Evolutionary conservation across 129 eudicot species (phyloP), one percentile per base, ranked within the genome.

Genomic region (Artemisia annua): DNA sequence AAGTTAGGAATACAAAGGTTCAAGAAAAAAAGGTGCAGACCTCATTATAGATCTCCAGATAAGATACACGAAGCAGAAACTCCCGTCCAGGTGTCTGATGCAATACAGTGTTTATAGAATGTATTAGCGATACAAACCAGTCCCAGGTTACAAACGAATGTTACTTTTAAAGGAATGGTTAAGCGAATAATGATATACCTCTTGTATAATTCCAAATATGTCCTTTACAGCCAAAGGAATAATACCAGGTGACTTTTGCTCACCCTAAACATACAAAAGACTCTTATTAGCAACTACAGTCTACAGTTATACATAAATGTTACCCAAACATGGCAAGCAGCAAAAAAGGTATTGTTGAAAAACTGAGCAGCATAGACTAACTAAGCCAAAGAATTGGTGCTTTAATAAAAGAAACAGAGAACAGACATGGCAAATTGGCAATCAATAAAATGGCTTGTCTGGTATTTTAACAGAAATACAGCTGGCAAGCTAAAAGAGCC

Each of bases 151-250:
- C 61, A 67, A 52, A 59, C 48, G 11, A 26, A 46, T 51, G 69
- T 63, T 24, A 11, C 30, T 56, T 53, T 3, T 61, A 15, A 59
- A 55, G 8, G 46, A 50, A 14, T 22, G 20, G 60, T 35, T 20
- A 30, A 51, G 44, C 48, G 64, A 46, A 73, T 28, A 69, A 62
- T 14, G 48, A 77, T n/a, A 39, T 83, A 89, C 97, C 87, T 91
- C 97, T 78, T 91, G 97, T 78, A 91, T 91, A 19, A 89, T 91
- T 66, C 89, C 87, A 71, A 91, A 91, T 35, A 91, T 91, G 72
- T 91, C 96, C 89, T 91, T 91, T 75, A 91, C 81, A n/a, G 97
- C 96, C 89, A 88, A 81, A 1, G 96, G 96, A 66, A 91, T 91
- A 24, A 91, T 86, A 46, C 97, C 97, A 67, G 97, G 97, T 60